These are phyloP conservation scores for Colletotrichum agaves DNA, from an alignment of 2,329 filamentous ascomycete species.

Conservation along the genomic window DNA sequence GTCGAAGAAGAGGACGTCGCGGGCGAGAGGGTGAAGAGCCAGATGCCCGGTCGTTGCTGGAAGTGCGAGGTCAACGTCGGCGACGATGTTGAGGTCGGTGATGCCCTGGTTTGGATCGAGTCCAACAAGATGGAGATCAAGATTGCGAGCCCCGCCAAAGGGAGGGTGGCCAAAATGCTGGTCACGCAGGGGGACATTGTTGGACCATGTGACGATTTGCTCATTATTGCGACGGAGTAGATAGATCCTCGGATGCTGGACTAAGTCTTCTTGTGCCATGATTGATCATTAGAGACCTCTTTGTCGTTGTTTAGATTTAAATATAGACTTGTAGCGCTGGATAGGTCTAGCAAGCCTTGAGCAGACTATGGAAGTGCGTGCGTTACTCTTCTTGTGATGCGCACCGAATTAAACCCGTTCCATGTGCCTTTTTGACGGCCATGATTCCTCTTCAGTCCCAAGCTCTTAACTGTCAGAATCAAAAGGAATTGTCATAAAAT, in stretches of 20 bases:
- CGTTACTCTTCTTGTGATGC: too few species aligned
- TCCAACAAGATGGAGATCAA: conserved; percentile 54
- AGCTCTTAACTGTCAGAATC: too few species aligned
- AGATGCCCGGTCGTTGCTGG: conserved; percentile 50
- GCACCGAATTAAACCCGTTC: too few species aligned
- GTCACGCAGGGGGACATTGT: conserved; percentile 45
- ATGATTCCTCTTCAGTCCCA: too few species aligned
- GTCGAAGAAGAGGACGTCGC: neutral
- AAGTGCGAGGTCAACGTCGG: conserved; percentile 44
- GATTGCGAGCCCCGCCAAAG: conserved; percentile 44
- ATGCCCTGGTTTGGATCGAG: conserved; percentile 47
- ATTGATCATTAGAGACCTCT: neutral
- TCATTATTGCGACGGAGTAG: conserved; percentile 39
- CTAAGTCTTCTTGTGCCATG: neutral
- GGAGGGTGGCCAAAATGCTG: conserved; percentile 42
- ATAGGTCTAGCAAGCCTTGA: neutral
- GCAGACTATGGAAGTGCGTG: neutral
- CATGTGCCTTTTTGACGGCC: too few species aligned
- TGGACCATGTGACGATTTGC: conserved; percentile 44
- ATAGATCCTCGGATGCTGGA: neutral
- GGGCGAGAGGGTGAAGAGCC: conserved; percentile 44
- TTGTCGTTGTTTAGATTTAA: neutral
- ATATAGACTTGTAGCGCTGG: too few species aligned
- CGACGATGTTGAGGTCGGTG: conserved; percentile 42
- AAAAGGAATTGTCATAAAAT: too few species aligned